Percentiles rank a stretch among this genome's conserved stretches.
Evolutionary conservation across 140 eudicot genomes (phyloP).

Genomic region (Anethum foeniculum): DNA sequence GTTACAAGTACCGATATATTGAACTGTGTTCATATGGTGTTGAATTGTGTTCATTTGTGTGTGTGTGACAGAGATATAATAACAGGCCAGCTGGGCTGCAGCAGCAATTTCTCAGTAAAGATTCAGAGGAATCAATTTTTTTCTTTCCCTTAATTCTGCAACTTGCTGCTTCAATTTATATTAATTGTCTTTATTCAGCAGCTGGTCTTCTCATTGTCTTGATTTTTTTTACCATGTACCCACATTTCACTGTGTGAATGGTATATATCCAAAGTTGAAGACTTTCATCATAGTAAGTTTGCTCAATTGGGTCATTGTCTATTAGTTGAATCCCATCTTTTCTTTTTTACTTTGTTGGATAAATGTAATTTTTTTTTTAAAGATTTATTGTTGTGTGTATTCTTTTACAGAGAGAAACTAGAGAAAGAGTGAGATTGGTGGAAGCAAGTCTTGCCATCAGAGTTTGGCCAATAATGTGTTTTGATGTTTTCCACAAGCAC

Average conservation of each 20-base stretch:
- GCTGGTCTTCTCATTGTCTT: not conserved
- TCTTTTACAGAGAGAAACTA: slow-evolving; percentile 13
- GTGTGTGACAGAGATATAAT: not conserved
- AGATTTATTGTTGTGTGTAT: not conserved
- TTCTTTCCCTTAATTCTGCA: not conserved
- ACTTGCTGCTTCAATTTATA: not conserved
- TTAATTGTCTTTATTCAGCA: too few relatives aligned
- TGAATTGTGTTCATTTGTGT: not conserved
- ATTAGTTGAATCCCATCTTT: slow-evolving; percentile 10
- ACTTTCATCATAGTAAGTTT: not conserved
- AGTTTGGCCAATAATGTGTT: not conserved
- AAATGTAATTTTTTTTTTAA: not conserved
- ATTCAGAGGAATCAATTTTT: not conserved
- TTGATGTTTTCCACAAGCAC: slow-evolving; percentile 2
- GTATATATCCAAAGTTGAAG: slow-evolving; percentile 23
- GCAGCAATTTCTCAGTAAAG: not conserved
- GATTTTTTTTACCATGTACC: not conserved
- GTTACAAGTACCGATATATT: not conserved
- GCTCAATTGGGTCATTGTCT: slow-evolving; percentile 13
- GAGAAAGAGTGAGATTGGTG: slow-evolving; percentile 34
- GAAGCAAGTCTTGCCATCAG: slow-evolving; percentile 27
- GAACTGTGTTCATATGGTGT: not conserved
- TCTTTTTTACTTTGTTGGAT: not conserved
- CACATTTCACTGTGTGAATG: slow-evolving; percentile 28
- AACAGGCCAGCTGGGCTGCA: not conserved